Base-by-base conservation (phyloP, 2,329 filamentous ascomycete species). In the Fusarium pseudonygamai region DNA sequence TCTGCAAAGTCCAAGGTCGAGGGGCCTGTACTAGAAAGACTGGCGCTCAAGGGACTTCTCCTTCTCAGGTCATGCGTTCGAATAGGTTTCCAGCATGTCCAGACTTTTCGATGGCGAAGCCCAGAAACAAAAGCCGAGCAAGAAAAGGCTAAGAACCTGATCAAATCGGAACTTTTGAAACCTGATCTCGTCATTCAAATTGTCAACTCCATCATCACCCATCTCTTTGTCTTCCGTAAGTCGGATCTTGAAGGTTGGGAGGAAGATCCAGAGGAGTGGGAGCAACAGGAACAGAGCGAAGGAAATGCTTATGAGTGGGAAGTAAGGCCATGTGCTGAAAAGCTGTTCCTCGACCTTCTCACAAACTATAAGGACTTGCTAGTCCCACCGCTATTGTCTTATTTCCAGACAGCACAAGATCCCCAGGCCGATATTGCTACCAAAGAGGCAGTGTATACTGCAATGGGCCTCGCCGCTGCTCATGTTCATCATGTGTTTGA, bases 251-350 rank as follows among this genome's bases (percentile, higher is more conserved):
- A 94, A 70, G 93, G 94, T 65, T 99, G 96, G 96, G 93, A 97
- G 79, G 93, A 97, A 78, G 95, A 97, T 65, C 94, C 96, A 0
- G 94, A 99, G 80, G 95, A 97, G 60, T 99, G 96, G 95, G 96
- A 98, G 81, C 92, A 93, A 73, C 91, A 92, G 77, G 95, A 98
- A 84, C 94, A 97, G 78, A 93, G 92, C 68, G 90, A 93, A 67
- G 91, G 93, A 40, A 93, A 94, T 75, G 93, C 93, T 4, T 98
- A 93, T 88, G 95, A 98, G 78, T 98, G 95, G 85, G 93, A 96
- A 66, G 92, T 98, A 60, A 91, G 96, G 37, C 94, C 95, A 6
- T 98, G 96, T 79, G 92, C 96, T 0, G 96, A 99, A 82, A 97
- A 95, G 82, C 87, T 99, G 20, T 97, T 98, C 82, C 87, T 98